phyloP scores from a whole-genome alignment of 2,329 filamentous ascomycete species.

The Pseudocercospora fuligena region DNA sequence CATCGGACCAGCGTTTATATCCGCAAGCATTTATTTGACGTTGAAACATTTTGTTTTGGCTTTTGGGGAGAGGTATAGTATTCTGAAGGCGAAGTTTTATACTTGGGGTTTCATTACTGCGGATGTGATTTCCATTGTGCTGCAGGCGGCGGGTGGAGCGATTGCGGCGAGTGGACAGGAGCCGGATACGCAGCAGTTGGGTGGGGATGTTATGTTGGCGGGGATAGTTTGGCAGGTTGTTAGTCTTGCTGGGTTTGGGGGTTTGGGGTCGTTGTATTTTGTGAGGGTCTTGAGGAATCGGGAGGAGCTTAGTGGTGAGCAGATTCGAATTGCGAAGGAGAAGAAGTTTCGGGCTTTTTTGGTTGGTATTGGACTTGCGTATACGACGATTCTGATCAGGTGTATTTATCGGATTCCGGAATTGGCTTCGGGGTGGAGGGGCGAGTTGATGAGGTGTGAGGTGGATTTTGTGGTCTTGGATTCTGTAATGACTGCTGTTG shows the following conservation, averaged over 20 bases:
- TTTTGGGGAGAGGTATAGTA: slow-evolving; percentile 48
- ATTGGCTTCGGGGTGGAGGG: slow-evolving; percentile 29
- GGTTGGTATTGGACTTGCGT: slow-evolving; percentile 16
- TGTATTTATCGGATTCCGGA: slow-evolving; percentile 32
- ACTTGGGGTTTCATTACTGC: slow-evolving; percentile 57
- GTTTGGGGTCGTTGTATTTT: slow-evolving; percentile 11
- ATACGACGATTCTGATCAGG: slow-evolving; percentile 24
- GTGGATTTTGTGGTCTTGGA: slow-evolving; percentile 30
- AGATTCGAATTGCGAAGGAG: neutral
- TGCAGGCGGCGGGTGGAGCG: slow-evolving; percentile 64
- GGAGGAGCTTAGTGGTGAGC: neutral
- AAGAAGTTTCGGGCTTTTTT: slow-evolving; percentile 25
- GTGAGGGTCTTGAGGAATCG: slow-evolving; percentile 8
- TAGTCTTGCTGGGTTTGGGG: slow-evolving; percentile 61
- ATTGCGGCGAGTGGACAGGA: slow-evolving; percentile 33
- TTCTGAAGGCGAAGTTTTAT: slow-evolving; percentile 50
- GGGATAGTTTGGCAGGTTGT: slow-evolving; percentile 66
- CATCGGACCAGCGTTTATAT: slow-evolving; percentile 50
- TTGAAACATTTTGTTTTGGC: slow-evolving; percentile 52
- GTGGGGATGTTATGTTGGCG: slow-evolving; percentile 69
- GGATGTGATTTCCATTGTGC: slow-evolving; percentile 61
- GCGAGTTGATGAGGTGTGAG: slow-evolving; percentile 25
- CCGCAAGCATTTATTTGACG: slow-evolving; percentile 54
- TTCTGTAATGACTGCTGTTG: slow-evolving; percentile 49
- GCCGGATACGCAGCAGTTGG: slow-evolving; percentile 42